Conservation (phyloP, 2,329 filamentous ascomycete species). For the Cladosporium sp. region DNA sequence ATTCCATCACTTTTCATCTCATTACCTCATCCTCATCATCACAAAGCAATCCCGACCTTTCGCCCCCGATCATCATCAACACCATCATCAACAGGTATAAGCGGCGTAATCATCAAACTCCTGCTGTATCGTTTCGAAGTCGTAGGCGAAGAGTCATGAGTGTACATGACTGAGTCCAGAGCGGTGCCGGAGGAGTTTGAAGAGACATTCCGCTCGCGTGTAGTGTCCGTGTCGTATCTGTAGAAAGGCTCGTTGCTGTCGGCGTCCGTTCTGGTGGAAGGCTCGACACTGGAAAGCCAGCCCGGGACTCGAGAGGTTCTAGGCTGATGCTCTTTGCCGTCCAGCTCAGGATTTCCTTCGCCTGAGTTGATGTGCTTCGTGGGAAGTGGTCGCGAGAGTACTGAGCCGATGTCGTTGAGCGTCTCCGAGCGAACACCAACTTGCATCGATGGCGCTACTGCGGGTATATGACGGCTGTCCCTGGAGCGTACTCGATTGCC, state of each 20-base stretch:
- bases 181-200: slow-evolving; percentile 29
- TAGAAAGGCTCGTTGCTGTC: slow-evolving; percentile 28
- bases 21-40: neutral
- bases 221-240: slow-evolving; percentile 22
- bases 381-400: slow-evolving; percentile 45
- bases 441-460: slow-evolving; percentile 48
- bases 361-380: slow-evolving; percentile 9
- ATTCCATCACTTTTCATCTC: neutral
- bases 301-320: slow-evolving; percentile 28
- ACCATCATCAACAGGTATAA: neutral
- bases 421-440: slow-evolving; percentile 52
- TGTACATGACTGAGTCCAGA: slow-evolving; percentile 25
- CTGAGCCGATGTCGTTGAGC: slow-evolving; percentile 51
- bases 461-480: slow-evolving; percentile 45
- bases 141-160: slow-evolving; percentile 24
- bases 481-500: slow-evolving; percentile 3
- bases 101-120: slow-evolving; percentile 28
- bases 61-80: neutral
- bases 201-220: slow-evolving; percentile 25
- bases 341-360: neutral
- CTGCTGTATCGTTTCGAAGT: slow-evolving; percentile 32
- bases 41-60: neutral
- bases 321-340: slow-evolving; percentile 22
- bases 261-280: slow-evolving; percentile 22
- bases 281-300: slow-evolving; percentile 34